Base-by-base conservation (phyloP, 2,329 filamentous ascomycete genomes). In the Talaromyces sp. region DNA sequence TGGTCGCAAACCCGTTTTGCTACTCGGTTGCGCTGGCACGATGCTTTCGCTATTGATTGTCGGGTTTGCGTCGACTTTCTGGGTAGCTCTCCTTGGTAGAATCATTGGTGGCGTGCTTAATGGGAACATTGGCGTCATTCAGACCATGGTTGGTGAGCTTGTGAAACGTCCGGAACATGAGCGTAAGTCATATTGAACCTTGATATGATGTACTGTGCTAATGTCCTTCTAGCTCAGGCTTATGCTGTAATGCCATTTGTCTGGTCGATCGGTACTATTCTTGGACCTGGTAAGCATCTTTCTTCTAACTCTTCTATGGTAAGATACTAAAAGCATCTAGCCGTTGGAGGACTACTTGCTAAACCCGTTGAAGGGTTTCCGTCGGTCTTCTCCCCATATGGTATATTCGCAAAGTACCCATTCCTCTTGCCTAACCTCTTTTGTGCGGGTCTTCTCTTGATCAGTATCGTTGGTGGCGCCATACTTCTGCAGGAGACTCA, bases 211-310 rank as follows among this genome's bases (percentile, higher is more conserved):
- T 33, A 17, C 1, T 37, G 19, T 56, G 54, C 66, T 65, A 45
- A 63, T 43, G 10, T 49, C 25, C 27, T 13, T 39, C 67, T 71
- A 92, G 90, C 92, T 66, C 87, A 90, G 67, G 93, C 93, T 33
- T 97, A 93, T 76, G 88, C 92, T 2, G 87, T 97, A 52, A 96
- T 97, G 92, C 93, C 93, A 0, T 97, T 97, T 73, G 90, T 97
- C 8, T 97, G 93, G 93, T 90, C 86, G 56, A 89, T 97, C 61
- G 93, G 93, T 27, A 96, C 92, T 10, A 96, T 97, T 68, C 84
- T 96, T 62, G 93, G 93, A 0, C 91, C 93, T 69, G 75, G 75
- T 77, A 72, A 62, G 70, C 68, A 45, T 61, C 10, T 9, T 56
- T 31, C 33, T 22, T 13, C 19, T 1, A 13, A 17, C 41, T 22